Evolutionary conservation across 805 yeast species (phyloP).

Genomic region (Kurtzmaniella fragi): DNA sequence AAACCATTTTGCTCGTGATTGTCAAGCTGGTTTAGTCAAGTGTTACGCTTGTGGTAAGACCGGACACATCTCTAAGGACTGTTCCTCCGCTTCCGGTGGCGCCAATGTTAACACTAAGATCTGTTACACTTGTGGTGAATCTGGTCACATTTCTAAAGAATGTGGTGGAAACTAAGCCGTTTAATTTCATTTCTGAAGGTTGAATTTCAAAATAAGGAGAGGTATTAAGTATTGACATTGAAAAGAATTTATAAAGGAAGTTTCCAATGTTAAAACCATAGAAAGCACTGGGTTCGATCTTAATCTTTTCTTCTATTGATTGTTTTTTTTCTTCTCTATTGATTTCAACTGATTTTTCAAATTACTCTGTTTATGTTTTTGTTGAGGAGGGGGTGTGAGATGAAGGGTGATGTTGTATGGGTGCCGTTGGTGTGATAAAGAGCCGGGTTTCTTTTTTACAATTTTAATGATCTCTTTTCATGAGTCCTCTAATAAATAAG

Average conservation of each 20-base stretch:
- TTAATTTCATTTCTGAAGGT: conserved; percentile 1
- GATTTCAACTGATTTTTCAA: neutral
- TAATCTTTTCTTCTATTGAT: neutral
- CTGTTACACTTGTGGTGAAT: conserved; percentile 69
- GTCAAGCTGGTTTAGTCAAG: conserved; percentile 66
- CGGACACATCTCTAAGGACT: conserved; percentile 87
- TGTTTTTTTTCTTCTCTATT: conserved; percentile 2
- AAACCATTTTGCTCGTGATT: conserved; percentile 89
- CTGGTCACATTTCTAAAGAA: conserved; percentile 87
- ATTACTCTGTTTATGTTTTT: conserved; percentile 3
- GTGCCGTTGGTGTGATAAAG: conserved; percentile 3
- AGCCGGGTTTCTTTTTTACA: conserved; percentile 7
- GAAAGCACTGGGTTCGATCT: neutral
- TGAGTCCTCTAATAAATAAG: conserved; percentile 1
- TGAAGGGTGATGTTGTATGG: neutral
- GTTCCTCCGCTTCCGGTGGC: conserved; percentile 55
- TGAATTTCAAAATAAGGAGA: neutral
- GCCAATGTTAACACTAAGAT: conserved; percentile 43
- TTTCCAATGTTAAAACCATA: too few species aligned
- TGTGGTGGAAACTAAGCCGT: conserved; percentile 32
- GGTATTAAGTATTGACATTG: neutral
- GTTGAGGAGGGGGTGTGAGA: neutral
- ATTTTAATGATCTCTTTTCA: conserved; percentile 6
- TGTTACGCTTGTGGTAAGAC: conserved; percentile 90
- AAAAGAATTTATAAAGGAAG: neutral